phyloP scores from a whole-genome alignment of 73 alveolate genomes.

The Stentor coeruleus region DNA sequence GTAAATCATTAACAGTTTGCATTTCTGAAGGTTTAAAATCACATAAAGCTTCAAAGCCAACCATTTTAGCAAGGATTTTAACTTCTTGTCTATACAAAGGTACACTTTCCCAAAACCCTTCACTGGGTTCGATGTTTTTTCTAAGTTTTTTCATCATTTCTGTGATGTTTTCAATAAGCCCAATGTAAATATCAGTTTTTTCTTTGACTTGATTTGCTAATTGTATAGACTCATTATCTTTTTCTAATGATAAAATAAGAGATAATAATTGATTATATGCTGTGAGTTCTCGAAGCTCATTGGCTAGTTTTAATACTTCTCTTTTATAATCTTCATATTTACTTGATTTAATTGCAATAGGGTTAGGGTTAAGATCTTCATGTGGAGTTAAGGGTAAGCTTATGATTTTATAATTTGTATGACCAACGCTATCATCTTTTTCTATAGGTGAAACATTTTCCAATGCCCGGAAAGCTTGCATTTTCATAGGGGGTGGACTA shows the following conservation, averaged over 20 bases:
- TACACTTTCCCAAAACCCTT: not conserved
- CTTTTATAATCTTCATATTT: not conserved
- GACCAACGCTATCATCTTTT: slow-evolving; percentile 16
- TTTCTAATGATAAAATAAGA: not conserved
- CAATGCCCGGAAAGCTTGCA: not conserved
- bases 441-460: slow-evolving; percentile 14
- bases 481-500: not conserved
- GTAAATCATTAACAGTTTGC: not conserved
- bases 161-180: not conserved
- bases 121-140: not conserved
- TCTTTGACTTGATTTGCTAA: not conserved
- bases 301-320: not conserved
- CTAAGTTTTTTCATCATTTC: not conserved
- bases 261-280: not conserved
- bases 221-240: not conserved
- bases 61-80: not conserved
- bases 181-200: not conserved
- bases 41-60: not conserved
- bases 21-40: slow-evolving; percentile 14
- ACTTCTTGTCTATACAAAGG: not conserved
- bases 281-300: slow-evolving; percentile 15
- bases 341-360: not conserved
- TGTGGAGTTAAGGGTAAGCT: not conserved
- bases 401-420: not conserved
- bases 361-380: not conserved